phyloP scores from a whole-genome alignment of 345 rosid genomes.

The Sisymbrium altissimum region DNA sequence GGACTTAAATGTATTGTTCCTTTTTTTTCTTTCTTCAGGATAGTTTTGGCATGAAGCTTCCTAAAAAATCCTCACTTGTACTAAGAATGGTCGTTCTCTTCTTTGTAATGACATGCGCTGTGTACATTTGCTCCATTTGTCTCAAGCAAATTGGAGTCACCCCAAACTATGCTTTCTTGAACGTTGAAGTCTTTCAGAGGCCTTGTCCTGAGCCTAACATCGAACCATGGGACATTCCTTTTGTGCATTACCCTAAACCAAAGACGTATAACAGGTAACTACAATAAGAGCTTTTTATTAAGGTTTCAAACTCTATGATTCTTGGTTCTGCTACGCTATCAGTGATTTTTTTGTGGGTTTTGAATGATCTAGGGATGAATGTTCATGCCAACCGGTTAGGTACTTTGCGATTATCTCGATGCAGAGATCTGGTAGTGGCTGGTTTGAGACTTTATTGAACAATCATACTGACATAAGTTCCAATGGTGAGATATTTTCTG shows the following conservation, averaged over 20 bases:
- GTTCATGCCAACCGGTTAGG: slow-evolving; percentile 85
- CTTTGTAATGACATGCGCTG: slow-evolving; percentile 73
- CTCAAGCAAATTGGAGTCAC: slow-evolving; percentile 62
- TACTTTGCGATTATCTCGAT: slow-evolving; percentile 88
- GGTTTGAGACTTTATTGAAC: slow-evolving; percentile 93
- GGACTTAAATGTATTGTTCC: neutral
- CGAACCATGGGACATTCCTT: slow-evolving; percentile 89
- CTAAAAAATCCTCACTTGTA: slow-evolving; percentile 75
- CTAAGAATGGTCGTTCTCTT: slow-evolving; percentile 70
- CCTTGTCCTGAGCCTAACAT: slow-evolving; percentile 72
- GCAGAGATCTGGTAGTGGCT: slow-evolving; percentile 99
- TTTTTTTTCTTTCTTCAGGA: too few species aligned
- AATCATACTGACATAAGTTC: slow-evolving; percentile 94
- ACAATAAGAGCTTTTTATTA: too few species aligned
- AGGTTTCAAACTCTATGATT: neutral
- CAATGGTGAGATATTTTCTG: slow-evolving; percentile 94
- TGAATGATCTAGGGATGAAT: slow-evolving; percentile 62
- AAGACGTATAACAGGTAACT: slow-evolving; percentile 68
- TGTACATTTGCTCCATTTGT: slow-evolving; percentile 79
- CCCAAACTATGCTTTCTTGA: slow-evolving; percentile 43
- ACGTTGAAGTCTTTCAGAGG: slow-evolving; percentile 48
- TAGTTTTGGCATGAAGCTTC: slow-evolving; percentile 54
- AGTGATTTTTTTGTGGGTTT: slow-evolving; percentile 2
- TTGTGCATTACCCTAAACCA: slow-evolving; percentile 79
- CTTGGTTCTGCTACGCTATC: neutral